phyloP scores from a whole-genome alignment of 75 land plant genomes.

The Pinus tabuliformis region DNA sequence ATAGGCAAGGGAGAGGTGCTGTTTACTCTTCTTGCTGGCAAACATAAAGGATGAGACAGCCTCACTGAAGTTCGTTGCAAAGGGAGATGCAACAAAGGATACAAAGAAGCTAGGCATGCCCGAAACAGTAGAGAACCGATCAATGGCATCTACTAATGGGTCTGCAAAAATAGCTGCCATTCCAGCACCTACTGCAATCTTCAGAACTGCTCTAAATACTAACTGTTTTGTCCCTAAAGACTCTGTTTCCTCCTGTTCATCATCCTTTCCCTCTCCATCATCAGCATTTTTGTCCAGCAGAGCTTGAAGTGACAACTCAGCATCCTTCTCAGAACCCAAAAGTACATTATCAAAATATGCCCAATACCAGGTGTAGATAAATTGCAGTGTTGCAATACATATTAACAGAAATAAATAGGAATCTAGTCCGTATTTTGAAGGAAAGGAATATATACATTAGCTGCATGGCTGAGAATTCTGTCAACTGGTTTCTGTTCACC shows the following conservation, averaged over 20 bases:
- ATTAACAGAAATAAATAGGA: background rate
- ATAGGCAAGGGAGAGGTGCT: conserved; percentile 15
- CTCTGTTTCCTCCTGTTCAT: conserved; percentile 11
- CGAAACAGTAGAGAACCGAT: conserved; percentile 15
- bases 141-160: conserved; percentile 19
- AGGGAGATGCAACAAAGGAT: conserved; percentile 17
- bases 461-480: background rate
- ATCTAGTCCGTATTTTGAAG: background rate
- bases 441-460: background rate
- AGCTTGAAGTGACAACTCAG: conserved; percentile 3
- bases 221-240: conserved; percentile 2
- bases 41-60: conserved; percentile 20
- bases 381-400: background rate
- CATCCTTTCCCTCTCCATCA: conserved; percentile 6
- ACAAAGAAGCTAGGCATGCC: conserved; percentile 16
- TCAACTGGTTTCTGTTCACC: background rate
- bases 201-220: conserved; percentile 1
- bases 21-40: conserved; percentile 13
- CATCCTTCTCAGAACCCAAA: conserved; percentile 6
- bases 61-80: conserved; percentile 22
- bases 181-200: conserved; percentile 4
- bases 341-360: background rate
- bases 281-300: conserved; percentile 2
- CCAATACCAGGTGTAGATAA: background rate
- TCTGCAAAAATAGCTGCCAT: conserved; percentile 22